Percentiles rank a stretch among this genome's conserved stretches.
Evolutionary conservation across 2,329 filamentous ascomycete genomes (phyloP).

Genomic region (Beauveria brongniartii): DNA sequence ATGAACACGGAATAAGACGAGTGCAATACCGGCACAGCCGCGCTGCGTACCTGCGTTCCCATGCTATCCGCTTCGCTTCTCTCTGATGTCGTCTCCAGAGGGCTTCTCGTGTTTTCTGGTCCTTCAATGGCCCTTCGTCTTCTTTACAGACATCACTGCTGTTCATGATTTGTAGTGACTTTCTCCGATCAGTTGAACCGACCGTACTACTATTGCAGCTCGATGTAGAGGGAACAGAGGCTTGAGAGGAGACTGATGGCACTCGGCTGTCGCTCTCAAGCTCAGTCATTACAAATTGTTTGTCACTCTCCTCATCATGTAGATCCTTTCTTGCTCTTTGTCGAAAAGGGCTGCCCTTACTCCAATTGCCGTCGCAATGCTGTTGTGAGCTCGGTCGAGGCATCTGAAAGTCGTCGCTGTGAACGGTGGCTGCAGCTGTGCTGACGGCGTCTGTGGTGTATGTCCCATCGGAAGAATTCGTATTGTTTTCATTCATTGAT

Average conservation of each 20-base stretch:
- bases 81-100: background rate
- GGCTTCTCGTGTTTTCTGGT: background rate
- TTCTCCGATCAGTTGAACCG: background rate
- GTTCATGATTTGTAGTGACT: background rate
- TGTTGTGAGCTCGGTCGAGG: background rate
- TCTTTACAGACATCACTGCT: background rate
- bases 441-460: background rate
- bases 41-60: conserved; percentile 7
- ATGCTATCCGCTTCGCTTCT: background rate
- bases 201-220: background rate
- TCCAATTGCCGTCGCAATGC: background rate
- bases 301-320: too few species aligned
- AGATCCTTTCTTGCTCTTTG: background rate
- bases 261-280: conserved; percentile 3
- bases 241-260: conserved; percentile 1
- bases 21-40: background rate
- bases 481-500: background rate
- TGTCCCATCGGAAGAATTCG: background rate
- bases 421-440: conserved; percentile 3
- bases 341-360: background rate
- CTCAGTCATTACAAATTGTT: background rate
- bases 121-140: too few species aligned
- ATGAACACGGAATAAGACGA: background rate
- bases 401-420: conserved; percentile 9
- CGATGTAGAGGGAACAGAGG: background rate